Evolutionary conservation across 2,329 filamentous ascomycete species (phyloP), one percentile per base, ranked within the genome.

Genomic region (Pseudogymnoascus destructans): DNA sequence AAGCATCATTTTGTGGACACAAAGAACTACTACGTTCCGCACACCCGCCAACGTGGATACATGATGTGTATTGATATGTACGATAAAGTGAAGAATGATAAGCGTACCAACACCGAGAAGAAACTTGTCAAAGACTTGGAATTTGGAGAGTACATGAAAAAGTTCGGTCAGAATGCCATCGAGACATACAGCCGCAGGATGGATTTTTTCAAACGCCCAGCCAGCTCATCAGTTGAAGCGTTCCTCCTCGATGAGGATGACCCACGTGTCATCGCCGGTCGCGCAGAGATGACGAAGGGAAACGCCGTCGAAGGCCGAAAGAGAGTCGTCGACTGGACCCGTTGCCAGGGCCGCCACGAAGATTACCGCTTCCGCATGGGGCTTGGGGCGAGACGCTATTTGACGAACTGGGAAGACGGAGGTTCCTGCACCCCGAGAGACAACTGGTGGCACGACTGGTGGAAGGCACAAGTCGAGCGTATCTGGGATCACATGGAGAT

Each of bases 1-100:
- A 65, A 67, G 0, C 75, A 73, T 54, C 62, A 74, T 0, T 72
- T 70, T 3, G 71, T 86, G 0, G 85, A 91, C 64, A 85, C 82
- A 0, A 89, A 89, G 66, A 70, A 85, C 2, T 89, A 78, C 64
- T 87, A 88, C 60, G 70, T 91, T 0, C 88, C 88, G 0, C 87
- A 92, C 58, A 89, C 84, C 0, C 74, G 84, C 1, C 70, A 73
- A 38, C 74, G 84, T 32, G 78, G 77, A 1, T 86, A 86, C 64
- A 73, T 84, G 62, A 65, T 85, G 27, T 79, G 77, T 11, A 66
- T 85, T n/a, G 73, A 79, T 59, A 70, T 69, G 10, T 55, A 72
- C 27, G 61, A 67, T 1, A 71, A 72, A 21, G 70, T 60, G 0
- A 63, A 3, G 10, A 55, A 17, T 1, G 66, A 68, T 0, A 54